Percentiles rank a stretch among this genome's conserved stretches.
phyloP scores from a whole-genome alignment of 768 basidiomycete species.

The Termitomyces sp. region DNA sequence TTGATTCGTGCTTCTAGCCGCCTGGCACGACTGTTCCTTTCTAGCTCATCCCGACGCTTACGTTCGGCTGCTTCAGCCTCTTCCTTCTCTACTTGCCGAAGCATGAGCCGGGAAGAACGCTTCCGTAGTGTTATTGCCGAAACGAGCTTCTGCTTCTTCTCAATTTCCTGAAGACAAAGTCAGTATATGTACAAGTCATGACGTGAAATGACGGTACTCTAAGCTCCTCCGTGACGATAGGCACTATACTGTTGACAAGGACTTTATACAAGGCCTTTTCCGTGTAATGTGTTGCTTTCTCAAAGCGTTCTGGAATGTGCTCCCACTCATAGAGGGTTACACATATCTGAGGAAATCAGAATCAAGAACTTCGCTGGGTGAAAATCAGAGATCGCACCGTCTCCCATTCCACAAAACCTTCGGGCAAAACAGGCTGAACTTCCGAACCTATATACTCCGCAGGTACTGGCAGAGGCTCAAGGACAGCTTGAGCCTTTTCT shows the following conservation, averaged over 20 bases:
- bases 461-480: slow-evolving; percentile 2
- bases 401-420: slow-evolving; percentile 85
- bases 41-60: slow-evolving; percentile 59
- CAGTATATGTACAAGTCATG: slow-evolving; percentile 1
- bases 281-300: slow-evolving; percentile 67
- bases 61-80: slow-evolving; percentile 57
- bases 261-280: slow-evolving; percentile 77
- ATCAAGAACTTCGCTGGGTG: neutral
- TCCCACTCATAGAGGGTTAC: slow-evolving; percentile 85
- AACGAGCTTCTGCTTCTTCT: slow-evolving; percentile 57
- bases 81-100: slow-evolving; percentile 76
- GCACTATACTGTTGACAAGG: slow-evolving; percentile 62
- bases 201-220: slow-evolving; percentile 32
- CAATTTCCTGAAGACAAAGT: slow-evolving; percentile 42
- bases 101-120: slow-evolving; percentile 83
- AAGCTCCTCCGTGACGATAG: slow-evolving; percentile 62
- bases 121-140: slow-evolving; percentile 82
- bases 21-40: slow-evolving; percentile 59
- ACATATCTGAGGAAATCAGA: slow-evolving; percentile 53
- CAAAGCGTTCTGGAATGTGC: slow-evolving; percentile 67
- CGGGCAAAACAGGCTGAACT: slow-evolving; percentile 24
- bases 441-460: slow-evolving; percentile 14
- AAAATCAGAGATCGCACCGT: slow-evolving; percentile 44
- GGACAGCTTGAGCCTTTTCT: slow-evolving; percentile 5
- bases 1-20: slow-evolving; percentile 51